Percentiles rank a stretch among this genome's conserved stretches.
phyloP scores from a whole-genome alignment of 192 early-diverging fungal species.

The Obelidium mucronatum region DNA sequence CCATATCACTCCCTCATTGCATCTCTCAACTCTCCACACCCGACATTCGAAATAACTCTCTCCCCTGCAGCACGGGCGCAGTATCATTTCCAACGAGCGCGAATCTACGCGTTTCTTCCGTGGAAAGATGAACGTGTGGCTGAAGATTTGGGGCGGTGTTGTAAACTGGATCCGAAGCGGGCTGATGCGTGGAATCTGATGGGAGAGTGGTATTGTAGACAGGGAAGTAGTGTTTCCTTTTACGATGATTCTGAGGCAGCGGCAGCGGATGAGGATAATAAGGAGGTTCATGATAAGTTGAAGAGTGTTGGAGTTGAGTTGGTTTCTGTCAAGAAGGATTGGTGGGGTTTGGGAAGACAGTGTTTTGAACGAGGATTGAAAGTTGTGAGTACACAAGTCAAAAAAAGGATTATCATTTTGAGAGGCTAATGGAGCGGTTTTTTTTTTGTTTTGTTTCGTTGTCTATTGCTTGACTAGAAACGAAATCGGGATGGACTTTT shows the following conservation, averaged over 20 bases:
- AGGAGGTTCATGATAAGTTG: too few relatives aligned
- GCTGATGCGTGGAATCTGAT: slow-evolving; percentile 35
- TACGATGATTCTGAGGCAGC: too few relatives aligned
- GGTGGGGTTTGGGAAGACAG: slow-evolving; percentile 8
- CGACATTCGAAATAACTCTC: slow-evolving; percentile 27
- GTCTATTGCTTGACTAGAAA: neutral
- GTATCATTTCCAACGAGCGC: slow-evolving; percentile 29
- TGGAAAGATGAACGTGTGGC: slow-evolving; percentile 33
- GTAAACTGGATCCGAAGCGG: slow-evolving; percentile 8
- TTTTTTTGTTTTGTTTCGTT: neutral
- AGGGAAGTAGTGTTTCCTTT: neutral
- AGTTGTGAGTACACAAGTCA: slow-evolving; percentile 22
- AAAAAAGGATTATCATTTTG: too few relatives aligned
- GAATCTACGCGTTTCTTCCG: slow-evolving; percentile 21
- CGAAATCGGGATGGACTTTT: slow-evolving; percentile 28
- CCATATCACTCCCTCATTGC: neutral
- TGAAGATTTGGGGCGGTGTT: slow-evolving; percentile 25
- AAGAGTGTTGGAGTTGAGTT: neutral
- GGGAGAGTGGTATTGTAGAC: slow-evolving; percentile 34
- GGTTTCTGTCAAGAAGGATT: neutral
- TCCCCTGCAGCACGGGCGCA: neutral
- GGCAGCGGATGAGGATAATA: too few relatives aligned
- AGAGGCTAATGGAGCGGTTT: too few relatives aligned
- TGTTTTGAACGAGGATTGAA: slow-evolving; percentile 34
- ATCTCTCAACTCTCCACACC: slow-evolving; percentile 16